These are phyloP conservation scores for Syncephalastrum racemosum DNA, from an alignment of 371 early-diverging fungal genomes.

Conservation along the genomic window DNA sequence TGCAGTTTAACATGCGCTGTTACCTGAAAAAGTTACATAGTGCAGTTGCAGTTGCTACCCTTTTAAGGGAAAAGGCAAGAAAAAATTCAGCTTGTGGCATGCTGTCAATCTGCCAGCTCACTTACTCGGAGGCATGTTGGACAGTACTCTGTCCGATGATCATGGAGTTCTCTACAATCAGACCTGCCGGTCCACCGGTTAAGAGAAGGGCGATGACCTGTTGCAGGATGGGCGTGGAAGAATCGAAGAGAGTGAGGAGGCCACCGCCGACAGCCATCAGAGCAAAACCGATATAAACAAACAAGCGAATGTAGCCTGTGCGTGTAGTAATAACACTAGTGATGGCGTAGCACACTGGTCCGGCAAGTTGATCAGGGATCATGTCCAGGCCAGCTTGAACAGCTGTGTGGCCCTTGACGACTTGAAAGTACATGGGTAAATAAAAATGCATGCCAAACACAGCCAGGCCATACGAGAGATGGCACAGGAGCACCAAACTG, in stretches of 20 bases:
- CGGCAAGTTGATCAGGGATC: slow-evolving; percentile 40
- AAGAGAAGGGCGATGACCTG: not conserved
- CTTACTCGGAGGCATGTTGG: not conserved
- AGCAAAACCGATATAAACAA: not conserved
- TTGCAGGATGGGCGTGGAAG: not conserved
- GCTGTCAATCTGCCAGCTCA: not conserved
- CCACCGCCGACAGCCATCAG: not conserved
- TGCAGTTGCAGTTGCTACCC: not conserved
- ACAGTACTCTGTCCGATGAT: not conserved
- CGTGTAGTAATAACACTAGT: not conserved
- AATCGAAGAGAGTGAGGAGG: not conserved
- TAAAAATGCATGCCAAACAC: slow-evolving; percentile 40
- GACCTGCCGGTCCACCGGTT: not conserved
- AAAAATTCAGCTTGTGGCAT: not conserved
- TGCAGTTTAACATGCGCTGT: not conserved
- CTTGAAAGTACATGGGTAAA: slow-evolving; percentile 3
- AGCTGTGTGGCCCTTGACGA: not conserved
- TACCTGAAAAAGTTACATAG: slow-evolving; percentile 2
- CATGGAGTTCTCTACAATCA: not conserved
- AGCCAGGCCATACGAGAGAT: slow-evolving; percentile 39
- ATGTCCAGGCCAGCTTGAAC: slow-evolving; percentile 34
- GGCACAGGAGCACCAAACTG: slow-evolving; percentile 48
- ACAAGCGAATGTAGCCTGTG: slow-evolving; percentile 1
- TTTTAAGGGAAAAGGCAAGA: not conserved
- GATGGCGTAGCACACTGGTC: not conserved